Evolutionary conservation across 495 filamentous ascomycete species (phyloP), one percentile per base, ranked within the genome.

Genomic region (Hamigera avellanea): DNA sequence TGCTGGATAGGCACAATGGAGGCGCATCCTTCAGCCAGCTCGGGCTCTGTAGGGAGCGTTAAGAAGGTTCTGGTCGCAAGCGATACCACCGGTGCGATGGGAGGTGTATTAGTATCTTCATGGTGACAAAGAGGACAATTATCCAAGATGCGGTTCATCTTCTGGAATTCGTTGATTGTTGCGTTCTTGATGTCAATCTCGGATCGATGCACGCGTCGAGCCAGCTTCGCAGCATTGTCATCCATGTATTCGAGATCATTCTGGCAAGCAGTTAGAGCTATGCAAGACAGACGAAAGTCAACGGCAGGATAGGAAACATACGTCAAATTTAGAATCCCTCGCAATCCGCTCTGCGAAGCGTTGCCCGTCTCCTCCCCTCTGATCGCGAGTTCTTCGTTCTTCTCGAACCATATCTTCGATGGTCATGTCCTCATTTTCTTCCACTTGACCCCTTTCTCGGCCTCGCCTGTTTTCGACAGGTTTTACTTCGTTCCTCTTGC

Each of bases 221-320:
- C 86, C 8, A 98, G 72, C 49, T 93, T 93, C 32, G 73, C 69
- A 13, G 91, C 91, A 52, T 96, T 95, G 41, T 96, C 91, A 53
- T 98, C 93, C 64, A 98, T 80, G 56, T 98, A 98, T 33, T 98
- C 89, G 35, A 96, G 69, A 50, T 95, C 84, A 46, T 93, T 81
- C 72, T 81, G 40, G 2, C 32, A 1, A 15, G 19, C 13, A 28
- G 39, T 72, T 50, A 69, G 59, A 23, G 4, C 21, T n/a, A n/a
- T n/a, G n/a, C n/a, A n/a, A n/a, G n/a, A n/a, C n/a, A n/a, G n/a
- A n/a, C n/a, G n/a, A n/a, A n/a, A n/a, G n/a, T n/a, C 37, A 16
- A 21, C 2, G 14, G 14, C 26, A 26, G 17, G 15, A 26, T 4
- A 9, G 17, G 9, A 29, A 17, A 52, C 69, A 56, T 45, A 78